These are phyloP conservation scores for Paspalum notatum DNA, from an alignment of 176 grass and related monocot genomes.

Conservation along the genomic window DNA sequence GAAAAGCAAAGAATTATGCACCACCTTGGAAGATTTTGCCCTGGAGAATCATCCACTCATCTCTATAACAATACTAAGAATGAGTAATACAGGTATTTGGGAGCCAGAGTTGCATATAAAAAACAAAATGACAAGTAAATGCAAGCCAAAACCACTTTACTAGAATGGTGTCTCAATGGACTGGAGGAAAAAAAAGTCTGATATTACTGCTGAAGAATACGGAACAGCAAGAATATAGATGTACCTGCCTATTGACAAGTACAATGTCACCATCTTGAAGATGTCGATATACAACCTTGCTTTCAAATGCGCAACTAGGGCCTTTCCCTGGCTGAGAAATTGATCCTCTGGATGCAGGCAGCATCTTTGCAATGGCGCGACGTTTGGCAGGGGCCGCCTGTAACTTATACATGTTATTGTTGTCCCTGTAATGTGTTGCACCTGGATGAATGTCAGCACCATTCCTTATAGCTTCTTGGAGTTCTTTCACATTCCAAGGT, in stretches of 20 bases:
- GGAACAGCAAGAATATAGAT: constrained; percentile 25
- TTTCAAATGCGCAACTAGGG: constrained; percentile 73
- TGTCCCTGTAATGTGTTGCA: constrained; percentile 82
- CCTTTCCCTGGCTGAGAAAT: constrained; percentile 63
- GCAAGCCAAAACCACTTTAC: constrained; percentile 7
- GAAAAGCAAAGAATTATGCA: neutral
- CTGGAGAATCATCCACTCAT: neutral
- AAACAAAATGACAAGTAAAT: constrained; percentile 1
- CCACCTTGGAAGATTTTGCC: neutral
- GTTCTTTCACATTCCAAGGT: constrained; percentile 71
- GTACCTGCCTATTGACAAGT: constrained; percentile 96
- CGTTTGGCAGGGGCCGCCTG: constrained; percentile 51
- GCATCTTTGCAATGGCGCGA: constrained; percentile 50
- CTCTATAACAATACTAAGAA: neutral
- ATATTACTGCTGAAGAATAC: constrained; percentile 19
- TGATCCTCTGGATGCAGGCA: constrained; percentile 64
- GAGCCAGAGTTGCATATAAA: neutral
- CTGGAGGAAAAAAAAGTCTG: neutral
- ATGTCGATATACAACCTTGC: constrained; percentile 88
- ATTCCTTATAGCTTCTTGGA: constrained; percentile 72
- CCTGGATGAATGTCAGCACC: constrained; percentile 85
- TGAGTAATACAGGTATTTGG: constrained; percentile 1
- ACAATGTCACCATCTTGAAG: constrained; percentile 89
- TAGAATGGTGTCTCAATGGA: constrained; percentile 16
- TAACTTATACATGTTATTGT: constrained; percentile 60